Percentiles rank a stretch among this genome's conserved stretches.
Conservation (phyloP, 352 stramenopile genomes). For the Elongisporangium prolatum region DNA sequence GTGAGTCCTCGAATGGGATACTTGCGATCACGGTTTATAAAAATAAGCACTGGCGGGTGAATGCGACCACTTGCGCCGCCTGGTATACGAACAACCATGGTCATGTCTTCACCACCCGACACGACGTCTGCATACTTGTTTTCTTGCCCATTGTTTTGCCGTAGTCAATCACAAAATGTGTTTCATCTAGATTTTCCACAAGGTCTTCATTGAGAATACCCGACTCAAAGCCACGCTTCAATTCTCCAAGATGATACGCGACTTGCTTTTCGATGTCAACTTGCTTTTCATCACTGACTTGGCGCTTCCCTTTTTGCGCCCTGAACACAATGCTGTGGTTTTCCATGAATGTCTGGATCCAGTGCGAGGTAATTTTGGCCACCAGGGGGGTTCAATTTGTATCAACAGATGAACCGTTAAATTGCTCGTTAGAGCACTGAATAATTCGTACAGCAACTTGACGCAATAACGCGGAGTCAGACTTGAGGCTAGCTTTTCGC, state of each 20-base stretch:
- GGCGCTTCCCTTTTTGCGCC: slow-evolving; percentile 4
- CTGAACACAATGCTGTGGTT: slow-evolving; percentile 8
- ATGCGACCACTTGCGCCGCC: slow-evolving; percentile 10
- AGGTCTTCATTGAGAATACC: slow-evolving; percentile 14
- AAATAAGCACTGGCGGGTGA: slow-evolving; percentile 25
- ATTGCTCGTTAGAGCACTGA: no score
- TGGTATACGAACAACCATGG: slow-evolving; percentile 21
- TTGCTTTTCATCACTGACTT: slow-evolving; percentile 7
- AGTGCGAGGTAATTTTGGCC: no score
- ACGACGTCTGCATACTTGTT: slow-evolving; percentile 24
- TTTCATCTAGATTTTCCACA: slow-evolving; percentile 27
- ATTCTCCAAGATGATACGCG: slow-evolving; percentile 13
- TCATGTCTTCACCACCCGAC: slow-evolving; percentile 21
- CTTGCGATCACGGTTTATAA: slow-evolving; percentile 9
- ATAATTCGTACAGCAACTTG: slow-evolving; percentile 9
- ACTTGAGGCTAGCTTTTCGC: slow-evolving; percentile 6
- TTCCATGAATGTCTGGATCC: slow-evolving; percentile 16
- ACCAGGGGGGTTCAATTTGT: no score
- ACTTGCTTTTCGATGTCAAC: slow-evolving; percentile 9
- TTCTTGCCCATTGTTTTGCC: slow-evolving; percentile 9
- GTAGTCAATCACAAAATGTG: slow-evolving; percentile 20
- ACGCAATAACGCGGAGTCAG: slow-evolving; percentile 5
- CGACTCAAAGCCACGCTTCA: slow-evolving; percentile 13
- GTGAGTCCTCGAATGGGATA: slow-evolving; percentile 20
- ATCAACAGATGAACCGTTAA: no score